Conservation (phyloP, 441 rosid species). For the Pelargonium citronellum region DNA sequence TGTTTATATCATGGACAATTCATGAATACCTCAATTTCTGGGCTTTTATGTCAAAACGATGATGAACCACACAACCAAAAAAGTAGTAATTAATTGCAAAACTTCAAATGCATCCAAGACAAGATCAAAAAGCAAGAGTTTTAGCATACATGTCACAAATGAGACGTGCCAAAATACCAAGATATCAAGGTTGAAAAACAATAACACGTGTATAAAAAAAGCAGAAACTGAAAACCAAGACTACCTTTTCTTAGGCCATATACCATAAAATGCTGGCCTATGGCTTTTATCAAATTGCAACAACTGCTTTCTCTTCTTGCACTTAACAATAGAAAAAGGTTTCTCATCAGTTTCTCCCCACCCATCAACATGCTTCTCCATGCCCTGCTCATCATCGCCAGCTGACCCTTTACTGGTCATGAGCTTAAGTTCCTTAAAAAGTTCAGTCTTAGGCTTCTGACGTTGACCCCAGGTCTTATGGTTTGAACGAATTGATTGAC, state of each 20-base stretch:
- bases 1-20: no score
- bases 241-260: conserved; percentile 81
- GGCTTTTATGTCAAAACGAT: no score
- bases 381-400: conserved; percentile 36
- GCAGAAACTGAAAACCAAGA: conserved; percentile 1
- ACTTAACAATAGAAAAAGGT: conserved; percentile 29
- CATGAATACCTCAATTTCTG: no score
- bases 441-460: conserved; percentile 52
- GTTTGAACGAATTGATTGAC: conserved; percentile 39
- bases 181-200: no score
- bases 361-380: conserved; percentile 46
- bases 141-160: no score
- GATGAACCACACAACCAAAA: no score
- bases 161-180: no score
- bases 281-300: conserved; percentile 75
- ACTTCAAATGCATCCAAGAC: no score
- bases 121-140: no score
- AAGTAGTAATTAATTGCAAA: no score
- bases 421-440: conserved; percentile 65
- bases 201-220: background rate
- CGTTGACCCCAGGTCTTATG: conserved; percentile 70
- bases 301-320: conserved; percentile 46
- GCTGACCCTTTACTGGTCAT: conserved; percentile 32
- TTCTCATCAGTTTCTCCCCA: conserved; percentile 38
- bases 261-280: conserved; percentile 87